A percentile compares a stretch with the other conserved stretches of the same genome.
Evolutionary conservation across 371 early-diverging fungal genomes (phyloP).

Genomic region (Syncephalastrum monosporum): DNA sequence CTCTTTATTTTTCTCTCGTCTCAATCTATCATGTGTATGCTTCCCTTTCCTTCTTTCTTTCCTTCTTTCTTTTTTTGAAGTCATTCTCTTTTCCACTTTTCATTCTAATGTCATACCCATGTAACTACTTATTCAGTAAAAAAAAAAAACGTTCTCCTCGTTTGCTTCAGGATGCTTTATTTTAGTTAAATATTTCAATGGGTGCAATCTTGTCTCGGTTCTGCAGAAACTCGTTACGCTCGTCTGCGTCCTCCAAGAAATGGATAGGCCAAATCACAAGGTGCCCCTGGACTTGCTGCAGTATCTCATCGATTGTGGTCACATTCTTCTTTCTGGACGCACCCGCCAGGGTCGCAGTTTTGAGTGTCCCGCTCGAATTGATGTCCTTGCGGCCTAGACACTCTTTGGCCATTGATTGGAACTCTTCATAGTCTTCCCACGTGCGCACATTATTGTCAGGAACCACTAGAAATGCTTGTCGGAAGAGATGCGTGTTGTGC

Average conservation of each 20-base stretch:
- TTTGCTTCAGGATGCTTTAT: background rate
- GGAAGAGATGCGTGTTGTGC: conserved; percentile 54
- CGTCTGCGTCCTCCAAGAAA: conserved; percentile 55
- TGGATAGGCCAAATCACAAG: conserved; percentile 57
- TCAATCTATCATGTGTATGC: conserved; percentile 4
- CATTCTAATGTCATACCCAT: conserved; percentile 3
- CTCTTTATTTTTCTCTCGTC: background rate
- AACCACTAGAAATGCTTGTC: conserved; percentile 63
- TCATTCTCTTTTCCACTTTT: conserved; percentile 1
- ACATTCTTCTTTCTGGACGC: background rate
- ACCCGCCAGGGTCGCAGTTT: background rate
- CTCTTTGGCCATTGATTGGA: conserved; percentile 40
- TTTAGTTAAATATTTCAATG: conserved; percentile 58
- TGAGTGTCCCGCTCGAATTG: conserved; percentile 11
- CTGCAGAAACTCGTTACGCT: conserved; percentile 44
- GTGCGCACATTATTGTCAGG: conserved; percentile 70
- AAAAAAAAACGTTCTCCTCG: conserved; percentile 4
- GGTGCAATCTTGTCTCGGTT: conserved; percentile 55
- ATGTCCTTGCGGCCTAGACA: conserved; percentile 26
- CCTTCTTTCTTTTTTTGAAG: too few species aligned
- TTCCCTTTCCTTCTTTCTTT: conserved; percentile 9
- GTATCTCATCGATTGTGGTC: background rate
- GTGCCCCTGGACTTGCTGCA: conserved; percentile 49
- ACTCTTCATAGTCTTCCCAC: conserved; percentile 63
- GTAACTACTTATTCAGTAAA: conserved; percentile 3